These are phyloP conservation scores for Symbiodinium pilosum DNA, from an alignment of 73 alveolate species.

Conservation along the genomic window DNA sequence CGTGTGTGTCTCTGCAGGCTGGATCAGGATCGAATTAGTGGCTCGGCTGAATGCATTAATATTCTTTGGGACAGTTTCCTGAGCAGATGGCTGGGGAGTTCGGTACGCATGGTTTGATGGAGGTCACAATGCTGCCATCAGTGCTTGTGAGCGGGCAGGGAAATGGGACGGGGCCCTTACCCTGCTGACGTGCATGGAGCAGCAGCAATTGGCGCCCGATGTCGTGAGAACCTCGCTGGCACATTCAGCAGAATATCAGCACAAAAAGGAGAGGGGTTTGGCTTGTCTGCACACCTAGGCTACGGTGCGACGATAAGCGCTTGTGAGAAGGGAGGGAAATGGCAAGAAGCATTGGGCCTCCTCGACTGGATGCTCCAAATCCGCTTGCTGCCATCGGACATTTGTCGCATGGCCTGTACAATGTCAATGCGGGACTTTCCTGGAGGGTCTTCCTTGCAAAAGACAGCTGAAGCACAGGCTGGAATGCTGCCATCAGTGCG, in stretches of 20 bases:
- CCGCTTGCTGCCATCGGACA: neutral
- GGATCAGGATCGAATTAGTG: neutral
- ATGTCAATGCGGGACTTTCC: neutral
- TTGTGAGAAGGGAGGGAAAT: neutral
- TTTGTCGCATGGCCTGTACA: neutral
- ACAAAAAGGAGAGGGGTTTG: too few relatives aligned
- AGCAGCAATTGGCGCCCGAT: neutral
- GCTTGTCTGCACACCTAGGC: neutral
- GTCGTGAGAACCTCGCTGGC: too few relatives aligned
- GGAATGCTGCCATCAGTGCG: constrained; percentile 79
- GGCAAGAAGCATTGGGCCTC: neutral
- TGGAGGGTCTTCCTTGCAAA: neutral
- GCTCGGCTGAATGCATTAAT: neutral
- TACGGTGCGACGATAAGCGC: neutral
- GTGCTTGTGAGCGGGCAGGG: too few relatives aligned
- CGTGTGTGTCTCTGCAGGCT: too few relatives aligned
- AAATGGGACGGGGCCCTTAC: neutral
- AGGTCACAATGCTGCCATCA: too few relatives aligned
- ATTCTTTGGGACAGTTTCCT: too few relatives aligned
- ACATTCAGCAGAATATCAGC: too few relatives aligned
- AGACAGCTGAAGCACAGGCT: neutral
- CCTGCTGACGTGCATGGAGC: neutral
- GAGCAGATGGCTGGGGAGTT: too few relatives aligned
- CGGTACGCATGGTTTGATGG: too few relatives aligned
- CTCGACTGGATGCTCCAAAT: neutral